Evolutionary conservation across 108 stramenopile genomes (phyloP), one percentile per base, ranked within the genome.

Genomic region (Asterionellopsis glacialis): DNA sequence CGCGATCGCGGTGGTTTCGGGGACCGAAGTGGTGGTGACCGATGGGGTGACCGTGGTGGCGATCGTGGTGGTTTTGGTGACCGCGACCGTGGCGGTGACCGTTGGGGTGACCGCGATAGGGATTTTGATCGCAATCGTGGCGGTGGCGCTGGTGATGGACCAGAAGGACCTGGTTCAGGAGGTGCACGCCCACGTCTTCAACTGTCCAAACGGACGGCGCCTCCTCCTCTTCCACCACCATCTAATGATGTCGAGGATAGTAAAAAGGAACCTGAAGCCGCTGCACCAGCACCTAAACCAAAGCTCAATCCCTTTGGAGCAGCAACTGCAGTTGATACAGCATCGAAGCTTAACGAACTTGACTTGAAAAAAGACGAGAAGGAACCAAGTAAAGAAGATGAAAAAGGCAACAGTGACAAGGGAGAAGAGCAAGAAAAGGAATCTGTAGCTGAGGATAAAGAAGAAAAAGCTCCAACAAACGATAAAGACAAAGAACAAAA

Each of bases 141-240:
- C 45, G 53, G 43, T 61, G 62, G 48, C 28, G 18, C 44, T 40
- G 51, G 55, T 24, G 64, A 59, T 75, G 72, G 63, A 22, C 15
- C 68, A 15, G 33, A 33, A 5, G 33, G 33, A 33, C 33, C 33
- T 33, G 33, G 33, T 5, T 13, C 63, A 18, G 40, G 55, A 25
- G 81, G 79, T 23, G 69, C 67, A 45, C 76, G 87, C 39, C 83
- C 85, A 24, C 72, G 81, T 28, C 64, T 90, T 47, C 81, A 86
- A 39, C 67, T 90, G 23, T 57, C 66, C 26, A 45, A 57, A 39
- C 64, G 83, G 26, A 83, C 82, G 10, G 77, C 64, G 10, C 55
- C 60, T 6, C 27, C 45, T 39, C 67, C 59, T 18, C 33, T 19
- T 26, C 53, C 55, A 28, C 12, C 65, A 12, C 15, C 12, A 19